Percentiles rank a stretch among this genome's conserved stretches.
phyloP scores from a whole-genome alignment of 2,329 filamentous ascomycete species.

The Aureobasidium sp. region DNA sequence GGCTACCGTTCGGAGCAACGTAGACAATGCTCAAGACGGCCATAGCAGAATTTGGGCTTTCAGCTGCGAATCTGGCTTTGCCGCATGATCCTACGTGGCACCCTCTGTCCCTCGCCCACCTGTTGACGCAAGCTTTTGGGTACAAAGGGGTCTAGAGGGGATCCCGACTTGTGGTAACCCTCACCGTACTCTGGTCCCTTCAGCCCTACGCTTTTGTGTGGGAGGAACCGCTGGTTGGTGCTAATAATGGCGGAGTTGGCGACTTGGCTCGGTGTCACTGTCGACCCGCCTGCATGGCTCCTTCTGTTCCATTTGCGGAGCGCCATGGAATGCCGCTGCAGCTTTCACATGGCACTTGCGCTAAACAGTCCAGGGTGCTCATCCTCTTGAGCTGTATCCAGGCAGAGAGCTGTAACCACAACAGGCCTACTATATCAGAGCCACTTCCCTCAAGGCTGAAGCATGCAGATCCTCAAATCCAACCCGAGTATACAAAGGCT shows the following conservation, averaged over 20 bases:
- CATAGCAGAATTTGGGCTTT: not conserved
- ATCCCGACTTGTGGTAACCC: not conserved
- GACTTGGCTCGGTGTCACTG: constrained; percentile 10
- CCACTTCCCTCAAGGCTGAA: constrained; percentile 8
- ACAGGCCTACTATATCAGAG: constrained; percentile 12
- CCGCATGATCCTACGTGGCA: constrained; percentile 9
- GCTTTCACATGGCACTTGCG: constrained; percentile 13
- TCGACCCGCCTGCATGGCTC: constrained; percentile 9
- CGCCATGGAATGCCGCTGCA: constrained; percentile 10
- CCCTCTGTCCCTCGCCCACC: not conserved
- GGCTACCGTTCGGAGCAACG: not conserved
- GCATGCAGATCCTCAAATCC: not conserved
- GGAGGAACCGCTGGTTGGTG: constrained; percentile 4
- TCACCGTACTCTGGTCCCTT: constrained; percentile 7
- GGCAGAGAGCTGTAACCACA: constrained; percentile 11
- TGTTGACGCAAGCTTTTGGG: not conserved
- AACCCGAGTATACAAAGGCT: not conserved
- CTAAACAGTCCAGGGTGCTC: constrained; percentile 9
- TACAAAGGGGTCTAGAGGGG: not conserved
- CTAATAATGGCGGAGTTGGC: constrained; percentile 13
- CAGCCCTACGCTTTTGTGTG: constrained; percentile 10
- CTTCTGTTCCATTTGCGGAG: constrained; percentile 8
- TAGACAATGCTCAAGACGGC: not conserved
- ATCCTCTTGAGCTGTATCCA: constrained; percentile 13
- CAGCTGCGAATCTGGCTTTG: not conserved